Base-by-base conservation (phyloP, 208 protist genomes). In the Acanthamoeba castellanii region DNA sequence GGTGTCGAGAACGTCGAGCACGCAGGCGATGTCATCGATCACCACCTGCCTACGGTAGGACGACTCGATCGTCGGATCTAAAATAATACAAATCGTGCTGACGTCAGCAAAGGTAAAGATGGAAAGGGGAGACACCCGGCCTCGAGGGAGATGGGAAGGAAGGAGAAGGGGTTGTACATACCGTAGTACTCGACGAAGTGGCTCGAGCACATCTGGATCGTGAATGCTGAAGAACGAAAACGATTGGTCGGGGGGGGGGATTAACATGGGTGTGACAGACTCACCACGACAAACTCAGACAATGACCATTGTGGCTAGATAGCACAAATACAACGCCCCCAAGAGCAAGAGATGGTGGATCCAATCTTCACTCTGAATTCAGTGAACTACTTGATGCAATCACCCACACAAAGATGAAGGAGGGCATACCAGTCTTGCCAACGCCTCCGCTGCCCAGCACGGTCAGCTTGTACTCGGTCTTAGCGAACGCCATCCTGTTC, bases 1-100 rank as follows among this genome's bases (percentile, higher is more conserved):
- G 1, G 95, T 96, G 68, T 96, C 95, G 20, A 96, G 72, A 32
- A 96, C 95, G 34, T 96, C 88, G 64, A 93, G 88, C 32, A 96
- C 20, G 89, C 94, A 97, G n/a, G 93, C 88, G 47, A 32, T n/a
- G 57, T 72, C 85, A 14, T 91, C 85, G 8, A 91, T 85, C 18
- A 85, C 76, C 45, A 85, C 76, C n/a, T 85, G 76, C 45, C 76
- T 22, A 9, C 76, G 76, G 76, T 85, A 85, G 4, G 76, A 61
- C 37, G 76, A 85, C 76, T 85, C 76, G 37, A 85, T 85, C 2
- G 76, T 85, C 25, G 76, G 76, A 59, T 85, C 76, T 85, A 27
- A 22, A 50, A 8, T 8, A 1, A 25, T n/a, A 82, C 16, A 25
- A 13, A 61, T 22, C 1, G 1, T 61, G 11, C 6, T 57, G 11